Evolutionary conservation across 1,139 yeast species (phyloP), one percentile per base, ranked within the genome.

Genomic region (Pichia norvegensis): DNA sequence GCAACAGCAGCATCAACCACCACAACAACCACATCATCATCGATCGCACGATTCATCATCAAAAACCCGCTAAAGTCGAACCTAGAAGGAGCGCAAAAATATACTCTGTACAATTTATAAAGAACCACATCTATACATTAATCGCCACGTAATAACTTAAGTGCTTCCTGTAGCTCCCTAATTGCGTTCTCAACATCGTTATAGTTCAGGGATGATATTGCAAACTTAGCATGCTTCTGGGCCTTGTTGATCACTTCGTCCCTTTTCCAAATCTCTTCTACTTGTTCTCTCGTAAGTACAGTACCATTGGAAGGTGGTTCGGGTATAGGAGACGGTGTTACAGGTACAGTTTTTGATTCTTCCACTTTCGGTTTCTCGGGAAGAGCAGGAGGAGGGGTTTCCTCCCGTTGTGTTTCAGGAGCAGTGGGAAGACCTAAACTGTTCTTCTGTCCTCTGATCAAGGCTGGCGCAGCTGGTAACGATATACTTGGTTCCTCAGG

Each of bases 171-270:
- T 38, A 92, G 69, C 63, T 92, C 95, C n/a, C 66, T 67, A 42
- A 83, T 78, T 0, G 97, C 97, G 0, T 97, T 92, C 5, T 64
- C 70, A 40, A 79, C 68, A 58, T 92, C 98, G 53, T 92, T 97
- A 62, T 88, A 92, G 61, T 88, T 90, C 55, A 92, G 73, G 0
- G 98, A 98, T 42, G 95, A 85, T 10, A 90, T 82, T 4, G 97
- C 97, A 63, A 81, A 92, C 63, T 83, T 85, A 43, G 97, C 92
- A 54, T 79, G 85, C 59, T 85, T 87, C 60, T 90, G 97, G 0
- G 88, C 85, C 53, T 73, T 69, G n/a, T 76, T 55, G 21, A 84
- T 78, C 35, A 73, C 69, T 49, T 84, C 87, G 19, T 83, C 76
- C 38, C 74, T 72, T 51, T 74, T 74, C 49, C 85, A 62, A 39